These are phyloP conservation scores for Oryza rufipogon DNA, from an alignment of 176 grass and related monocot genomes.

Conservation along the genomic window DNA sequence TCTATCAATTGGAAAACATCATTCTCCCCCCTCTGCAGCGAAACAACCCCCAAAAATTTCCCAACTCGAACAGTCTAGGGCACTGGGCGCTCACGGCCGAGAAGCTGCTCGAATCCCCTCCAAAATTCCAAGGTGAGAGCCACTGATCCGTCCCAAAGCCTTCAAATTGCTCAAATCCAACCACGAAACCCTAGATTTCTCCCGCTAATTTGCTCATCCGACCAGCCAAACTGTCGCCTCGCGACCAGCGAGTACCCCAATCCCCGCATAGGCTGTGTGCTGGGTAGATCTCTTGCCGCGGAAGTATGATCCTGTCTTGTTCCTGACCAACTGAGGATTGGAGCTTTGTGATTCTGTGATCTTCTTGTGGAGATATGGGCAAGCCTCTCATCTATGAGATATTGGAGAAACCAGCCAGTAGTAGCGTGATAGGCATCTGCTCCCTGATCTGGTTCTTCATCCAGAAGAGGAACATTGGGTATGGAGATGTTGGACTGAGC, in stretches of 20 bases:
- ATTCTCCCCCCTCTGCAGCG: background rate
- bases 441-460: slow-evolving; percentile 92
- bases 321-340: background rate
- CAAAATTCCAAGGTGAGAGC: slow-evolving; percentile 38
- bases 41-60: background rate
- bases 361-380: slow-evolving; percentile 52
- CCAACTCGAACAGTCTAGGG: slow-evolving; percentile 36
- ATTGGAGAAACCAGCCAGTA: slow-evolving; percentile 88
- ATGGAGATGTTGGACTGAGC: slow-evolving; percentile 88
- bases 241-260: slow-evolving; percentile 7
- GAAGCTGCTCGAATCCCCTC: slow-evolving; percentile 49
- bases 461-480: slow-evolving; percentile 87
- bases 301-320: background rate
- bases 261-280: background rate
- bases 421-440: slow-evolving; percentile 75
- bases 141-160: slow-evolving; percentile 20
- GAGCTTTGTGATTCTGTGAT: background rate
- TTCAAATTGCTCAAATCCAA: slow-evolving; percentile 29
- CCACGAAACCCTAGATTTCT: background rate
- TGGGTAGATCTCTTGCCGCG: background rate
- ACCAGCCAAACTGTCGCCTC: background rate
- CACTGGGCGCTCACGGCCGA: slow-evolving; percentile 13
- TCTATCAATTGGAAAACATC: background rate
- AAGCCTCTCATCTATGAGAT: slow-evolving; percentile 90
- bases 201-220: slow-evolving; percentile 14